phyloP scores from a whole-genome alignment of 495 filamentous ascomycete genomes.

The Tuber umbilicatum region DNA sequence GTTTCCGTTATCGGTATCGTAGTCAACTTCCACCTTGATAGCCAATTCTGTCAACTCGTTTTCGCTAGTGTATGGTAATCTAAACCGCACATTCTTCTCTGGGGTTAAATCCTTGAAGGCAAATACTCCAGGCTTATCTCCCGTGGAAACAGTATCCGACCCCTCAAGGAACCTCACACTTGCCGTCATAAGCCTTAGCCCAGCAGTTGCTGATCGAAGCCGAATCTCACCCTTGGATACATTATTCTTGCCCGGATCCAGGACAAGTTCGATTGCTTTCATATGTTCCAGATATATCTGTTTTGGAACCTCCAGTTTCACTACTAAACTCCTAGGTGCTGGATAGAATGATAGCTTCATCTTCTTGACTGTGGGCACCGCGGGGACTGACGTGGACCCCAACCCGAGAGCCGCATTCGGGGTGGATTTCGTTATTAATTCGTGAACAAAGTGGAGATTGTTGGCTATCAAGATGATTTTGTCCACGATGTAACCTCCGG shows the following conservation, averaged over 20 bases:
- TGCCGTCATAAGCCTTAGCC: conserved; percentile 71
- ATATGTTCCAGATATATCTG: conserved; percentile 69
- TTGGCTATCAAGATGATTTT: conserved; percentile 59
- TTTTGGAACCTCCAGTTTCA: conserved; percentile 44
- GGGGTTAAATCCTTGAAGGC: conserved; percentile 52
- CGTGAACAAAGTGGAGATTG: conserved; percentile 64
- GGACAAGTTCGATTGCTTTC: conserved; percentile 64
- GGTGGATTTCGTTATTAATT: conserved; percentile 44
- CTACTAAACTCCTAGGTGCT: conserved; percentile 30
- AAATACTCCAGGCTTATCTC: conserved; percentile 61
- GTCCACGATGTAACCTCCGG: conserved; percentile 70
- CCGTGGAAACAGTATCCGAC: conserved; percentile 46
- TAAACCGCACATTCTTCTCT: conserved; percentile 51
- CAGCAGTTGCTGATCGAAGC: conserved; percentile 75
- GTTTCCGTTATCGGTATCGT: conserved; percentile 63
- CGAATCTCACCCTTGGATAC: conserved; percentile 62
- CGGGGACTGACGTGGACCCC: conserved; percentile 41
- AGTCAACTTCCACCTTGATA: conserved; percentile 68
- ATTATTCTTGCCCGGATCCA: conserved; percentile 71
- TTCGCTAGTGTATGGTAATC: conserved; percentile 81
- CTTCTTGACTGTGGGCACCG: conserved; percentile 46
- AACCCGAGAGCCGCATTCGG: conserved; percentile 25
- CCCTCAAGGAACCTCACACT: conserved; percentile 57
- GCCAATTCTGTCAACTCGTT: conserved; percentile 64
- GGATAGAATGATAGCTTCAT: conserved; percentile 39